Conservation (phyloP, 306 rosid species). For the Cucumis hystrix region DNA sequence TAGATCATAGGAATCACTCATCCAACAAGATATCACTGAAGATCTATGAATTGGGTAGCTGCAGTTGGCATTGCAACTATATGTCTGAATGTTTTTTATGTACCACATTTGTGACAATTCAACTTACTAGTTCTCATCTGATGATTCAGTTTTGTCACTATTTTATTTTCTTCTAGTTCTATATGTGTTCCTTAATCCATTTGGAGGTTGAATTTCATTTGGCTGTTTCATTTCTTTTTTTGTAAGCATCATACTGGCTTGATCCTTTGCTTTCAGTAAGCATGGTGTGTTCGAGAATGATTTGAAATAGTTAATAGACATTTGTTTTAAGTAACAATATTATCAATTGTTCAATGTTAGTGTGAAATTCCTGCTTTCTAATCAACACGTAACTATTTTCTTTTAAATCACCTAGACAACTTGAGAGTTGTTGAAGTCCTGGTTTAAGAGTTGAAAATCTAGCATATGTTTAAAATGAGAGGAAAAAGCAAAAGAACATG, state of each 20-base stretch:
- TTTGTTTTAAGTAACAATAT: no score
- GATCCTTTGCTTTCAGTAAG: neutral
- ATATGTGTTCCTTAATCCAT: neutral
- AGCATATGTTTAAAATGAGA: no score
- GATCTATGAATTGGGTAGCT: neutral
- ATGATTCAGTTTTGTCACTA: neutral
- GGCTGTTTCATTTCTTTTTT: neutral
- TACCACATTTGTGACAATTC: neutral
- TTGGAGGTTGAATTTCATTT: neutral
- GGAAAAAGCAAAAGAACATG: no score
- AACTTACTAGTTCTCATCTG: neutral
- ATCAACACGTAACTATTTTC: no score
- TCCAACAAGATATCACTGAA: neutral
- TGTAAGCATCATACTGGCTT: neutral
- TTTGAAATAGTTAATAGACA: no score
- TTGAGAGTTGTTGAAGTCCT: no score
- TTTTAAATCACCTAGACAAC: neutral
- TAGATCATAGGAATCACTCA: neutral
- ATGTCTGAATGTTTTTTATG: neutral
- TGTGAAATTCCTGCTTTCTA: no score
- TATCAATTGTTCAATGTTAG: no score
- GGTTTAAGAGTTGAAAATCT: no score
- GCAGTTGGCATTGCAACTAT: neutral
- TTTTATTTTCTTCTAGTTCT: neutral
- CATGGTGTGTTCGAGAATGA: no score